Conservation (phyloP, 2,329 filamentous ascomycete species). For the Hymenoscyphus linearis region DNA sequence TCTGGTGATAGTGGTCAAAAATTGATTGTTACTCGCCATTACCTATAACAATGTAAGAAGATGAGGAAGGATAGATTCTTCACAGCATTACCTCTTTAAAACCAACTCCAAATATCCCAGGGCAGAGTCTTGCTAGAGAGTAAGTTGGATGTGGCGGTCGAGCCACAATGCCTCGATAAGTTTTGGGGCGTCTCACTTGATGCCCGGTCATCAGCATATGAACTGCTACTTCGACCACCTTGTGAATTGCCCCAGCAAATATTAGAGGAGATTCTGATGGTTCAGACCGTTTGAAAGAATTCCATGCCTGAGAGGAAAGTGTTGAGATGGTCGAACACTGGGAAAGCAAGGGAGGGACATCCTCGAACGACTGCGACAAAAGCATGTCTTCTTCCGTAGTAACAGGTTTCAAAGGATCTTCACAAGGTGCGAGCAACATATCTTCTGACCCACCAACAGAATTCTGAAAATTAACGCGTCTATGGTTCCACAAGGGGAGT, state of each 20-base stretch:
- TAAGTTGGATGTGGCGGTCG: constrained; percentile 8
- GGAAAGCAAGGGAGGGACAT: constrained; percentile 1
- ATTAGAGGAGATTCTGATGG: neutral
- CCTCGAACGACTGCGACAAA: constrained; percentile 9
- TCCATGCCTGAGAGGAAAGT: constrained; percentile 3
- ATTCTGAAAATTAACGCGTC: neutral
- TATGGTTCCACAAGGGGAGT: neutral
- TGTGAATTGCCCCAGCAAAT: neutral
- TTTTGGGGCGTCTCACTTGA: neutral
- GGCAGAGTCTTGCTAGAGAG: constrained; percentile 19
- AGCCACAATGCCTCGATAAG: constrained; percentile 10
- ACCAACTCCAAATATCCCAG: constrained; percentile 25
- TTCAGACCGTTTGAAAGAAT: neutral
- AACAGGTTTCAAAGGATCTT: neutral
- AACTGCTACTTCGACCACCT: constrained; percentile 12
- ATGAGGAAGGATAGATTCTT: neutral
- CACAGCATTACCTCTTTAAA: constrained; percentile 24
- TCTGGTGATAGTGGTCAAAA: constrained; percentile 16
- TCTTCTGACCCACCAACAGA: neutral
- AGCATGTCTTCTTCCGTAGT: constrained; percentile 12
- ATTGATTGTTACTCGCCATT: constrained; percentile 19
- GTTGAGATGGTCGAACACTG: constrained; percentile 4
- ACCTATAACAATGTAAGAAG: constrained; percentile 9
- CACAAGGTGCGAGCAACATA: neutral
- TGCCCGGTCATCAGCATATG: constrained; percentile 14